Percentiles rank a stretch among this genome's conserved stretches.
Evolutionary conservation across 805 yeast genomes (phyloP).

Genomic region (Wickerhamomyces sydowiorum): DNA sequence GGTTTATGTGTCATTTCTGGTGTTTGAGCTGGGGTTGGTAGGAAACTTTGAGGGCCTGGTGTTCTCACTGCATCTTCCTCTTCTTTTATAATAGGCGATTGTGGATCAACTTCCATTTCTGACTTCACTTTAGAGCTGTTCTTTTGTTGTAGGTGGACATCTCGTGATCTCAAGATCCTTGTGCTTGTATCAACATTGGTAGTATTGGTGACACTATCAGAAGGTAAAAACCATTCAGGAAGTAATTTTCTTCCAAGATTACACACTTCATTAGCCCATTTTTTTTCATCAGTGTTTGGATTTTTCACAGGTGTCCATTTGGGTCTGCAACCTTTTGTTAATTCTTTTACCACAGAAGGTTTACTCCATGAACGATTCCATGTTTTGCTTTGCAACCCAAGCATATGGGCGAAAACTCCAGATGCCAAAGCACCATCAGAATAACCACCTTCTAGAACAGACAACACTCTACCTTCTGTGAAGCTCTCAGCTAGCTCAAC

Average conservation of each 20-base stretch:
- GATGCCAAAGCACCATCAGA: slow-evolving; percentile 76
- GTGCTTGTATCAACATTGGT: not conserved
- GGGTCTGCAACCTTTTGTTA: slow-evolving; percentile 62
- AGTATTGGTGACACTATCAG: slow-evolving; percentile 14
- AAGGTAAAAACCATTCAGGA: no score
- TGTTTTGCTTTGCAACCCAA: slow-evolving; percentile 53
- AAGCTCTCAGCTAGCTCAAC: slow-evolving; percentile 61
- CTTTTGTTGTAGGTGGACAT: no score
- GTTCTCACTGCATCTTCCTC: no score
- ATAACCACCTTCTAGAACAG: slow-evolving; percentile 81
- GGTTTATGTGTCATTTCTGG: no score
- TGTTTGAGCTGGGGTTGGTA: no score
- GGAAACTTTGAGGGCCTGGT: no score
- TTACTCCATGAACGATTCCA: slow-evolving; percentile 69
- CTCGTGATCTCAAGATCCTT: not conserved
- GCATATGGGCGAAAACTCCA: slow-evolving; percentile 73
- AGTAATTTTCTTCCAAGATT: slow-evolving; percentile 57
- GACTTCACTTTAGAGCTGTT: no score
- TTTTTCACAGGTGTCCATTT: slow-evolving; percentile 57
- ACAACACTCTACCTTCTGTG: slow-evolving; percentile 54
- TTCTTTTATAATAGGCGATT: no score
- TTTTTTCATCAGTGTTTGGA: slow-evolving; percentile 44
- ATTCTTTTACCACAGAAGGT: slow-evolving; percentile 54
- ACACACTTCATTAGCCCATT: slow-evolving; percentile 63
- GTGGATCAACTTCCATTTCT: no score